These are phyloP conservation scores for Xylaria sp. DNA, from an alignment of 2,329 filamentous ascomycete species.

Conservation along the genomic window DNA sequence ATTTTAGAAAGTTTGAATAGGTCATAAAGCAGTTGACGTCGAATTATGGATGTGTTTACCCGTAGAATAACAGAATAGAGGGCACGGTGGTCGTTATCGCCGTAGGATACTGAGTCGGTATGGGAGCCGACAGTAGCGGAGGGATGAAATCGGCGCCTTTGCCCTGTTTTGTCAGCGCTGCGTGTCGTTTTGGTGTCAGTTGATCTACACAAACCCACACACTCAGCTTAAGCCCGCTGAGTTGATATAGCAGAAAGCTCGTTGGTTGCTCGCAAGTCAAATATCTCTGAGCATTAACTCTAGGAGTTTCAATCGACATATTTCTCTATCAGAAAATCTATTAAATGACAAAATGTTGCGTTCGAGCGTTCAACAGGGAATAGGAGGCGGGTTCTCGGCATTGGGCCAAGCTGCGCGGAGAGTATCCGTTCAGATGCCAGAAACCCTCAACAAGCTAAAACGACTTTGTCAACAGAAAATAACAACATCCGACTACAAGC, in stretches of 20 bases:
- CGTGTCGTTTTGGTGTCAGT: not conserved
- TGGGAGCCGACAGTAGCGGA: not conserved
- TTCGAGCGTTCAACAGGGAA: not conserved
- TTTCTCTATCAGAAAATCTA: not conserved
- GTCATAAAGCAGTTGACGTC: too few species aligned
- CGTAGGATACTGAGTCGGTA: not conserved
- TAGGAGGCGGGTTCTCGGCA: not conserved
- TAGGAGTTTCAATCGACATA: too few species aligned
- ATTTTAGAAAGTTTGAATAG: too few species aligned
- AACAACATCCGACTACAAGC: conserved; percentile 12
- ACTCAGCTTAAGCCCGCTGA: not conserved
- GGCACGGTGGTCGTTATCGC: not conserved
- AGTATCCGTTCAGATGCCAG: conserved; percentile 19
- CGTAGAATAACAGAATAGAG: not conserved
- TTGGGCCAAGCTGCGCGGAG: not conserved
- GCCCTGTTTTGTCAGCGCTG: not conserved
- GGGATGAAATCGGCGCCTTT: not conserved
- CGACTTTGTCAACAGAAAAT: conserved; percentile 14
- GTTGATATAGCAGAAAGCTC: not conserved
- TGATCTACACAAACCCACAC: not conserved
- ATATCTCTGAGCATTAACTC: not conserved
- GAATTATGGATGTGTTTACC: too few species aligned
- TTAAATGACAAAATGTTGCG: not conserved
- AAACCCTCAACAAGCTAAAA: conserved; percentile 23
- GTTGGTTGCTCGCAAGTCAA: not conserved